Conservation (phyloP, 805 yeast species). For the Pichia pseudocactophila region DNA sequence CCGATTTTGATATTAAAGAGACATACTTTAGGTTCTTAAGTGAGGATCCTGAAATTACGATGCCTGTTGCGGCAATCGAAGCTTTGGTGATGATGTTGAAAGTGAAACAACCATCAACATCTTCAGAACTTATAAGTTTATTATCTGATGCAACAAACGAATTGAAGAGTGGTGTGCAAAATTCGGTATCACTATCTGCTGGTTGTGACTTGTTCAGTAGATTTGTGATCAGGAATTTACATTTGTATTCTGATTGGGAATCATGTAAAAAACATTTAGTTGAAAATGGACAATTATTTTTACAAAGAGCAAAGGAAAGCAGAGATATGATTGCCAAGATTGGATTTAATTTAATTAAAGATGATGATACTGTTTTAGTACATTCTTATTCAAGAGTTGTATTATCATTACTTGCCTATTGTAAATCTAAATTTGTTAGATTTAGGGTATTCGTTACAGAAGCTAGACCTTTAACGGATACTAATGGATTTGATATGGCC, state of each 20-base stretch:
- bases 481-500: constrained; percentile 67
- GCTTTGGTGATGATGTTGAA: constrained; percentile 76
- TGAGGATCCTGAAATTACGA: constrained; percentile 94
- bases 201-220: constrained; percentile 96
- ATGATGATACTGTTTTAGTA: constrained; percentile 82
- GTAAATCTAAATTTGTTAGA: constrained; percentile 68
- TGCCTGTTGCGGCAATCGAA: constrained; percentile 99
- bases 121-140: constrained; percentile 81
- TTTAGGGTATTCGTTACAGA: constrained; percentile 91
- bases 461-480: constrained; percentile 75
- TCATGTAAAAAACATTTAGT: constrained; percentile 81
- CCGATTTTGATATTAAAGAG: constrained; percentile 67
- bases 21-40: constrained; percentile 72
- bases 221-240: constrained; percentile 82
- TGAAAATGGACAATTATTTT: constrained; percentile 87
- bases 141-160: constrained; percentile 68
- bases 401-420: constrained; percentile 60
- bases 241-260: constrained; percentile 90
- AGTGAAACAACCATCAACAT: constrained; percentile 82
- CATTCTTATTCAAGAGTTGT: constrained; percentile 94
- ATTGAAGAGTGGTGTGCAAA: constrained; percentile 71
- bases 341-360: constrained; percentile 84
- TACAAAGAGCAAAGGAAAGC: constrained; percentile 84
- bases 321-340: constrained; percentile 79
- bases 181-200: constrained; percentile 88